Evolutionary conservation across 345 rosid genomes (phyloP).

Genomic region (Lenwebbia sp.): DNA sequence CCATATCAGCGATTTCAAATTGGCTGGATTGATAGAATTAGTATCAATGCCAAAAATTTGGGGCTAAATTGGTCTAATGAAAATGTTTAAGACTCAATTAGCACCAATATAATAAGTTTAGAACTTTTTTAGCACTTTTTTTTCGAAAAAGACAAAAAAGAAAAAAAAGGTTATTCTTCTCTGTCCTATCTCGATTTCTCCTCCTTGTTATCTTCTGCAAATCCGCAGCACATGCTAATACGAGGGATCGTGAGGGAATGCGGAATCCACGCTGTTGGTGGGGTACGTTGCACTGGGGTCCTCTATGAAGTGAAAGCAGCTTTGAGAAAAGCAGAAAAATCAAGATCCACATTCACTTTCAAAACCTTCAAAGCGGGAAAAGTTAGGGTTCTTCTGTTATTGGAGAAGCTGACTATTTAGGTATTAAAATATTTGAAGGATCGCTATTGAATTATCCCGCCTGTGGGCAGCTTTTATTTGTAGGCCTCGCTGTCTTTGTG

Average conservation of each 20-base stretch:
- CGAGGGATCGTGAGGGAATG: background rate
- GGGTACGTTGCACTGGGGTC: background rate
- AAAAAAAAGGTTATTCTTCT: fast-evolving
- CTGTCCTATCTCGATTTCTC: background rate
- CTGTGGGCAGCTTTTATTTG: background rate
- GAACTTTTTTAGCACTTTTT: too few relatives aligned
- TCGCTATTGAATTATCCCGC: background rate
- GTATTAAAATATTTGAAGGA: background rate
- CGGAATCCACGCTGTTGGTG: background rate
- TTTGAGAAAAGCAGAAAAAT: background rate
- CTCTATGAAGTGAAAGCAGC: background rate
- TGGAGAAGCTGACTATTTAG: background rate
- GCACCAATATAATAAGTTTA: too few relatives aligned
- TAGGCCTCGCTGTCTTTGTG: background rate
- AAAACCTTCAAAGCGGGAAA: background rate
- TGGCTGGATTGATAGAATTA: too few relatives aligned
- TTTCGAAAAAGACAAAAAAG: too few relatives aligned
- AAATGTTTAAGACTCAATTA: too few relatives aligned
- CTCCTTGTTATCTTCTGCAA: background rate
- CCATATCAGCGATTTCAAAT: too few relatives aligned
- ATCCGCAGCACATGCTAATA: background rate
- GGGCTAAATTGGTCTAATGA: too few relatives aligned
- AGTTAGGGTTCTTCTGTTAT: background rate
- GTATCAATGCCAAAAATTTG: too few relatives aligned
- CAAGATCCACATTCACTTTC: background rate